phyloP scores from a whole-genome alignment of 192 early-diverging fungal genomes.

The Pilobolus umbonatus region DNA sequence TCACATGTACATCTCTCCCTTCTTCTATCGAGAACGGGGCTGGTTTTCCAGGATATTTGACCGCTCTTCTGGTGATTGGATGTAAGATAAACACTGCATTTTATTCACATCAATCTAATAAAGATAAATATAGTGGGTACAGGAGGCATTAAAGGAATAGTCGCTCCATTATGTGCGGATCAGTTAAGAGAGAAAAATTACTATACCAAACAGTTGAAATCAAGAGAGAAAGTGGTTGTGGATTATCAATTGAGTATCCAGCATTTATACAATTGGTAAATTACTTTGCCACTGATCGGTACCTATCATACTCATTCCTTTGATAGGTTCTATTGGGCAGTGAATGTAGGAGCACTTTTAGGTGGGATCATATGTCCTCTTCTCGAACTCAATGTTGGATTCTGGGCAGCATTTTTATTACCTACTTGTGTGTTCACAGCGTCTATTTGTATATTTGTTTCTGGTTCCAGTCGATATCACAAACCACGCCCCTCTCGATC shows the following conservation, averaged over 20 bases:
- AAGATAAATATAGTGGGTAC: slow-evolving; percentile 22
- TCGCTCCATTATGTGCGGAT: slow-evolving; percentile 53
- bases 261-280: slow-evolving; percentile 61
- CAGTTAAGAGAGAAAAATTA: slow-evolving; percentile 43
- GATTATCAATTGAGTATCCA: slow-evolving; percentile 57
- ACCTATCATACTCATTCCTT: no score
- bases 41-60: slow-evolving; percentile 58
- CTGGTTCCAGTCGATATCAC: slow-evolving; percentile 46
- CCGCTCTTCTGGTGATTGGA: slow-evolving; percentile 61
- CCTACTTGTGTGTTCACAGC: slow-evolving; percentile 53
- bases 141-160: slow-evolving; percentile 31
- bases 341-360: slow-evolving; percentile 60
- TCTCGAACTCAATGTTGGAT: slow-evolving; percentile 48
- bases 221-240: slow-evolving; percentile 47
- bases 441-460: slow-evolving; percentile 45
- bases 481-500: slow-evolving; percentile 47
- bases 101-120: background rate
- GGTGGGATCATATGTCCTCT: slow-evolving; percentile 36
- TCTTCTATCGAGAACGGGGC: slow-evolving; percentile 45
- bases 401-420: slow-evolving; percentile 58
- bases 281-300: background rate
- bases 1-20: slow-evolving; percentile 58
- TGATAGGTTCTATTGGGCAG: slow-evolving; percentile 57
- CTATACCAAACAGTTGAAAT: slow-evolving; percentile 44
- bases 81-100: slow-evolving; percentile 9